Base-by-base conservation (phyloP, 2,329 filamentous ascomycete genomes). In the Fonsecaea pedrosoi region DNA sequence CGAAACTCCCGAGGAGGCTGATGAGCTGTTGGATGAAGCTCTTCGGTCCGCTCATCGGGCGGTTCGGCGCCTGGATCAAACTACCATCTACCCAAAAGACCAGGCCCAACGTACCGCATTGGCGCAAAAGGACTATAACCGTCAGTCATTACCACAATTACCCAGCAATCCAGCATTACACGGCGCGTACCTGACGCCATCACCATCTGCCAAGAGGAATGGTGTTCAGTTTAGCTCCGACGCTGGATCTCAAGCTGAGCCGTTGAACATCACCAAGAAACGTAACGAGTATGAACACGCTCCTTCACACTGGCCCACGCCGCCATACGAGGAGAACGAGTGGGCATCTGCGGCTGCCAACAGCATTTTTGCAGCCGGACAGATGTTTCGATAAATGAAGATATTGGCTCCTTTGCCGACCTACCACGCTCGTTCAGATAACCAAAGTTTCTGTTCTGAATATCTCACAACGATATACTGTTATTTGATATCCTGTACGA, bases 1-100 rank as follows among this genome's bases (percentile, higher is more conserved):
- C 76, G 95, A 99, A 75, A 94, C 94, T 0, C 92, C 95, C 0
- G 94, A 96, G 74, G 95, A 99, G 78, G 94, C 98, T 76, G 95
- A 99, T 67, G 95, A 99, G 79, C 85, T 99, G 9, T 84, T 98
- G 9, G 94, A 97, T 72, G 95, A 99, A 79, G 93, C 89, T 21
- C 83, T 97, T 50, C 86, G 89, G 57, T 92, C 91, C 5, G 91
- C 93, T 0, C 89, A 90, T 73, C 87, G 87, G 68, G 92, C 89
- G 7, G 90, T 91, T 75, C 90, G 87, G 75, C 88, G 88, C 9
- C 83, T 96, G 67, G 92, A 88, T 65, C 78, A 76, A 69, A 72
- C 58, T 64, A 73, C 58, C 64, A 73, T 48, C 66, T 68, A 34
- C 25, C 45, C 50, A 64, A 76, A 72, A 85, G 76, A 85, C 80